Conservation (phyloP, 441 rosid species). For the Erodium moschatum region DNA sequence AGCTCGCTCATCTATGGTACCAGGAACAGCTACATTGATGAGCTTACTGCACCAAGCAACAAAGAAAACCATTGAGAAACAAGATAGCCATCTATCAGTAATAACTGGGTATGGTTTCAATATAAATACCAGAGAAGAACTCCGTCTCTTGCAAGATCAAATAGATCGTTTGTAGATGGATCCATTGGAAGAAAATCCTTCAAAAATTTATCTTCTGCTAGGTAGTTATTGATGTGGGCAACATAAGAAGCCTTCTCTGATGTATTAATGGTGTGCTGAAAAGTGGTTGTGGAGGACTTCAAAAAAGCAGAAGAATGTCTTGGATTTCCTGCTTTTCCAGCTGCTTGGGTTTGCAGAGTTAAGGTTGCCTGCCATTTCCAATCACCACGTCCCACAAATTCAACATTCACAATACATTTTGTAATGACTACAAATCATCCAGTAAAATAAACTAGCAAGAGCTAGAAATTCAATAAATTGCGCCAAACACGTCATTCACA, state of each 20-base stretch:
- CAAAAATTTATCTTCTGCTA: conserved; percentile 82
- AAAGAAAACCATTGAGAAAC: no score
- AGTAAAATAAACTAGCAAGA: no score
- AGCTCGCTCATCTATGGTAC: conserved; percentile 97
- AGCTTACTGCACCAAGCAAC: conserved; percentile 55
- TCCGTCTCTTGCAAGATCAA: conserved; percentile 85
- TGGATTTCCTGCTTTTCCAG: conserved; percentile 45
- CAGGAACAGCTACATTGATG: conserved; percentile 94
- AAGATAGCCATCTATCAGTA: no score
- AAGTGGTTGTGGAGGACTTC: conserved; percentile 76
- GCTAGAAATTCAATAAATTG: no score
- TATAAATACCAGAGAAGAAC: conserved; percentile 70
- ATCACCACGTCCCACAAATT: background rate
- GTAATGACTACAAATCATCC: background rate
- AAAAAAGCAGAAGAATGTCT: conserved; percentile 68
- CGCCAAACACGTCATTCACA: no score
- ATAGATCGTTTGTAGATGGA: conserved; percentile 62
- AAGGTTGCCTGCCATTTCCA: conserved; percentile 47
- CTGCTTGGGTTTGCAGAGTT: conserved; percentile 61
- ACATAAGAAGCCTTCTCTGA: conserved; percentile 92
- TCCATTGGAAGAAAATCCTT: conserved; percentile 71
- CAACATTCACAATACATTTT: background rate
- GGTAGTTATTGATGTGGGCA: conserved; percentile 67
- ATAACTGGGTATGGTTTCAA: no score
- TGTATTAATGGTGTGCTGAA: conserved; percentile 78